Evolutionary conservation across 129 eudicot genomes (phyloP).

Genomic region (Daucus carota): DNA sequence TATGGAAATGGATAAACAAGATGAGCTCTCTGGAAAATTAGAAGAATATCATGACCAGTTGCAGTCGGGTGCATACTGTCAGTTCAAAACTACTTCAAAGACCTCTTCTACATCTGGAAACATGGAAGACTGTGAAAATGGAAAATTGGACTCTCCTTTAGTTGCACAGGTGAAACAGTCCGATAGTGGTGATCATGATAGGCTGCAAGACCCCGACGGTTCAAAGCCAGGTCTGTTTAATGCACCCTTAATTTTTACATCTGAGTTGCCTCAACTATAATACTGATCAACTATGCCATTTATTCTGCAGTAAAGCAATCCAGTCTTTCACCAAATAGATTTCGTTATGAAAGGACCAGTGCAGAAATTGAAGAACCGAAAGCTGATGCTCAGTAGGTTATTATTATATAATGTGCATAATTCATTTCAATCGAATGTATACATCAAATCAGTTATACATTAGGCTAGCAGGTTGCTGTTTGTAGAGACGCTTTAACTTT

Average conservation of each 20-base stretch:
- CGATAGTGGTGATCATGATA: slow-evolving; percentile 11
- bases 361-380: slow-evolving; percentile 14
- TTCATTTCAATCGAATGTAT: not conserved
- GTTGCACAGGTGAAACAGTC: not conserved
- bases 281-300: not conserved
- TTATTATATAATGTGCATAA: not conserved
- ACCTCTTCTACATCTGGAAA: slow-evolving; percentile 6
- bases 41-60: slow-evolving; percentile 50
- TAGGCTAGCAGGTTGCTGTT: no score
- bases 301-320: slow-evolving; percentile 8
- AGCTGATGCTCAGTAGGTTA: not conserved
- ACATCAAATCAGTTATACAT: no score
- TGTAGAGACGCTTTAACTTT: no score
- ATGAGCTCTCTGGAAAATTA: slow-evolving; percentile 51
- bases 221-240: slow-evolving; percentile 14
- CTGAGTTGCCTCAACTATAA: not conserved
- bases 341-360: not conserved
- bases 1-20: slow-evolving; percentile 85
- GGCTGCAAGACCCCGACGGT: slow-evolving; percentile 15
- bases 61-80: slow-evolving; percentile 46
- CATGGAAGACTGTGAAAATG: slow-evolving; percentile 12
- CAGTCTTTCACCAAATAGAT: slow-evolving; percentile 6
- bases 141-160: slow-evolving; percentile 16
- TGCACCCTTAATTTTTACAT: not conserved
- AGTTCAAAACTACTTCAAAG: slow-evolving; percentile 27